Evolutionary conservation across 768 basidiomycete species (phyloP).

Genomic region (Boletales sp.): DNA sequence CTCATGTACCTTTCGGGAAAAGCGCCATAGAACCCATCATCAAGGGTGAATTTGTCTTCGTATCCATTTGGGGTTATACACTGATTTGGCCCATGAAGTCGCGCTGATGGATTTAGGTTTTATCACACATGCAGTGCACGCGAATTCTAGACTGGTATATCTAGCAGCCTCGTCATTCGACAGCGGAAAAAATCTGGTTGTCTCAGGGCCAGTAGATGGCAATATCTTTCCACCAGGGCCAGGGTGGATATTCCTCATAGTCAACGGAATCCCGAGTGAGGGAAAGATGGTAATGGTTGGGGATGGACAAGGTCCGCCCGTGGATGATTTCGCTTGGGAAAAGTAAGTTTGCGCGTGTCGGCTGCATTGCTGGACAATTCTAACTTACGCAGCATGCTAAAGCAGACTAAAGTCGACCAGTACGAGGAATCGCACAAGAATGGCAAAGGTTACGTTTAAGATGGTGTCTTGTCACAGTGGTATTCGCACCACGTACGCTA

Average conservation of each 20-base stretch:
- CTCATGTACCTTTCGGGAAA: slow-evolving; percentile 39
- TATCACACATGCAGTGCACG: slow-evolving; percentile 73
- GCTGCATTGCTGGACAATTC: background rate
- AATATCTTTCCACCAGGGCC: slow-evolving; percentile 78
- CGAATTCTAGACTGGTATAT: slow-evolving; percentile 74
- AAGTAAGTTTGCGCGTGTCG: slow-evolving; percentile 44
- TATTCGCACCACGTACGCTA: background rate
- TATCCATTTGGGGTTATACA: background rate
- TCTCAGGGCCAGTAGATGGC: slow-evolving; percentile 63
- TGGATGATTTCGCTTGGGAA: slow-evolving; percentile 50
- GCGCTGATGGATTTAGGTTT: slow-evolving; percentile 80
- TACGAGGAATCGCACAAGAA: slow-evolving; percentile 39
- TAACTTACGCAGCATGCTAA: slow-evolving; percentile 40
- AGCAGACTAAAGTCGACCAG: slow-evolving; percentile 47
- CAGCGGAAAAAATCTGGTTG: slow-evolving; percentile 44
- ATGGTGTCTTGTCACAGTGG: background rate
- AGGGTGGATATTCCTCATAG: slow-evolving; percentile 69
- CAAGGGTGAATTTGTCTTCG: slow-evolving; percentile 39
- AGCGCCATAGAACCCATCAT: slow-evolving; percentile 37
- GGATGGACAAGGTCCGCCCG: slow-evolving; percentile 54
- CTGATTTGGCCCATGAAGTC: slow-evolving; percentile 39
- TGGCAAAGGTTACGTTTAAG: slow-evolving; percentile 16
- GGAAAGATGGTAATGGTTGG: slow-evolving; percentile 68
- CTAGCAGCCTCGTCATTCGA: slow-evolving; percentile 45
- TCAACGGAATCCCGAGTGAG: slow-evolving; percentile 60